phyloP scores from a whole-genome alignment of 2,329 filamentous ascomycete species.

The Acrocalymma vagum region DNA sequence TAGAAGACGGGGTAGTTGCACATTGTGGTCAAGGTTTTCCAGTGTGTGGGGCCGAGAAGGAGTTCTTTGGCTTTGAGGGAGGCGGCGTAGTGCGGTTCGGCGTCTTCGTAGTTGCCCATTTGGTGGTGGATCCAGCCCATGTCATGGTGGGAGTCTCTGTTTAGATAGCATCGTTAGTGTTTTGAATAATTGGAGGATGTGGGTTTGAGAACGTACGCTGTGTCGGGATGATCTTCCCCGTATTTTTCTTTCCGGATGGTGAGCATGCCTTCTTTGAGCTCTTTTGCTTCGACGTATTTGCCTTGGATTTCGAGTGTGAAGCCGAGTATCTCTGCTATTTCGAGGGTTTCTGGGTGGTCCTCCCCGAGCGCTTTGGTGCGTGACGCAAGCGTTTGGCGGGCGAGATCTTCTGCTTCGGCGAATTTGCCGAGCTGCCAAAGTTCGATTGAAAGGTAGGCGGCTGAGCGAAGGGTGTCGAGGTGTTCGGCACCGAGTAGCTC shows the following conservation, averaged over 20 bases:
- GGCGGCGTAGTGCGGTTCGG: slow-evolving; percentile 15
- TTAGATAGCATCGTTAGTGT: too few species aligned
- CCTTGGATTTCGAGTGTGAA: slow-evolving; percentile 21
- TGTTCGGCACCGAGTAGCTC: slow-evolving; percentile 13
- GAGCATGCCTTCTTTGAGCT: slow-evolving; percentile 14
- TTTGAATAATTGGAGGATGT: too few species aligned
- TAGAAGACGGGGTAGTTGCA: slow-evolving; percentile 19
- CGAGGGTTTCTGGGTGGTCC: slow-evolving; percentile 18
- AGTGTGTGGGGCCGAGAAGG: slow-evolving; percentile 15
- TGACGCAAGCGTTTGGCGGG: slow-evolving; percentile 12
- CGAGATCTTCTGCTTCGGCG: slow-evolving; percentile 15
- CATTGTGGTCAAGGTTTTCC: slow-evolving; percentile 16
- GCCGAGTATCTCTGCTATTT: slow-evolving; percentile 15
- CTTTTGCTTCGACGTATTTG: slow-evolving; percentile 12
- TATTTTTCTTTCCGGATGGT: slow-evolving; percentile 11
- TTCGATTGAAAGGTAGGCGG: slow-evolving; percentile 14
- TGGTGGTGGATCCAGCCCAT: slow-evolving; percentile 22
- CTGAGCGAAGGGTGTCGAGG: slow-evolving; percentile 17
- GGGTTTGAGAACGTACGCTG: too few species aligned
- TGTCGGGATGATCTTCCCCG: slow-evolving; percentile 18
- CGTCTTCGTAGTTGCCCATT: slow-evolving; percentile 13
- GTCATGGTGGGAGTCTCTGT: slow-evolving; percentile 13
- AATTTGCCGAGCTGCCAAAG: slow-evolving; percentile 19
- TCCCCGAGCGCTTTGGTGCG: slow-evolving; percentile 11
- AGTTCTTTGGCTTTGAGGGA: slow-evolving; percentile 10